A percentile compares a stretch with the other conserved stretches of the same genome.
Evolutionary conservation across 2,329 filamentous ascomycete species (phyloP).

Genomic region (Aspergillus fumigatiaffinis): DNA sequence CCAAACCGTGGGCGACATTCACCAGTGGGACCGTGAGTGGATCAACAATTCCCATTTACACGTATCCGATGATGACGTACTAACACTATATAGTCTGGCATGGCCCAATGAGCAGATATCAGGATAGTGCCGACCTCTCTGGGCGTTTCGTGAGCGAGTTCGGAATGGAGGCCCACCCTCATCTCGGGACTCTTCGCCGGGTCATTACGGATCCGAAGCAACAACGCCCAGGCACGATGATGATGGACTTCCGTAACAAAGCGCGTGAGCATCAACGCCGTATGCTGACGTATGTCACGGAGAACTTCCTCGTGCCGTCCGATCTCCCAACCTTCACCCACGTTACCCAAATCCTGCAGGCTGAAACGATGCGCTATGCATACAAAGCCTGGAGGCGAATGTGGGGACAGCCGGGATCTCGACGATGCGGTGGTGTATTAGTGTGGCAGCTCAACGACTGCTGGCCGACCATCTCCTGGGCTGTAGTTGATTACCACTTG

Average conservation of each 20-base stretch:
- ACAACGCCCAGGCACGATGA: conserved; percentile 77
- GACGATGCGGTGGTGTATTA: conserved; percentile 45
- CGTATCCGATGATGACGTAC: background rate
- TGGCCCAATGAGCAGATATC: conserved; percentile 84
- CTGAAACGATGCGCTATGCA: conserved; percentile 47
- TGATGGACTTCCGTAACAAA: conserved; percentile 95
- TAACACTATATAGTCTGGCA: conserved; percentile 65
- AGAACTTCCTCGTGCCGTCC: conserved; percentile 69
- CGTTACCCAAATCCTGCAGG: conserved; percentile 59
- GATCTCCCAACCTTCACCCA: conserved; percentile 66
- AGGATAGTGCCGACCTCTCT: conserved; percentile 80
- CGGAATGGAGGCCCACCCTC: conserved; percentile 89
- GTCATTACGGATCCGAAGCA: conserved; percentile 71
- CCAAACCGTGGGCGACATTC: conserved; percentile 80
- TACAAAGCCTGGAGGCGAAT: conserved; percentile 25
- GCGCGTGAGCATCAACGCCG: conserved; percentile 83
- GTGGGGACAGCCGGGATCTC: conserved; percentile 57
- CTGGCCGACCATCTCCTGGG: conserved; percentile 61
- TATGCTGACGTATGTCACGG: conserved; percentile 81
- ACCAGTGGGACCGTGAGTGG: conserved; percentile 77
- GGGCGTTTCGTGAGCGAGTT: conserved; percentile 94
- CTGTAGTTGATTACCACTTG: conserved; percentile 59
- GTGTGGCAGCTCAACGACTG: conserved; percentile 49
- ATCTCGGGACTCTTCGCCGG: conserved; percentile 77
- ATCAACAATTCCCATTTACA: background rate